A percentile compares a stretch with the other conserved stretches of the same genome.
Conservation (phyloP, 345 rosid species). For the Salix udensis region DNA sequence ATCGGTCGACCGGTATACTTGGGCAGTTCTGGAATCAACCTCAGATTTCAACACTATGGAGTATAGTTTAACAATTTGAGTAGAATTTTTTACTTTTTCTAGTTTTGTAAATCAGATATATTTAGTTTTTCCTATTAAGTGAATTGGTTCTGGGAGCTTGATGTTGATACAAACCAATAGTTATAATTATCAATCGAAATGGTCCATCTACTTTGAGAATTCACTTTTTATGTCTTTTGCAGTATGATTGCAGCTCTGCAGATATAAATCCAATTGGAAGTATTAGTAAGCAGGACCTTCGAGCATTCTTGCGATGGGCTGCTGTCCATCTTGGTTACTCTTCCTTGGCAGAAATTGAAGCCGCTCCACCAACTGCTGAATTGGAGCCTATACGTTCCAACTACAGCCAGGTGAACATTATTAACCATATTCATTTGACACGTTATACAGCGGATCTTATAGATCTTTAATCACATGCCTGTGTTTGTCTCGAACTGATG, state of each 20-base stretch:
- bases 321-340: constrained; percentile 77
- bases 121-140: neutral
- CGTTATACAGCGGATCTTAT: neutral
- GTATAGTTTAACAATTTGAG: neutral
- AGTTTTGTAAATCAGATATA: neutral
- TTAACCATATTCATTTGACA: neutral
- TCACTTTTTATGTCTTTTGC: constrained; percentile 23
- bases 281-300: constrained; percentile 82
- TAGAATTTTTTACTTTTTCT: neutral
- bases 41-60: no score
- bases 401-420: constrained; percentile 61
- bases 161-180: neutral
- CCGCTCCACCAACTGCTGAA: constrained; percentile 98
- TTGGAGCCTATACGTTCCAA: constrained; percentile 85
- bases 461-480: neutral
- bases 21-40: no score
- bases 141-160: neutral
- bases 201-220: neutral
- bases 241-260: constrained; percentile 96
- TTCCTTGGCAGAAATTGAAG: constrained; percentile 84
- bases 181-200: neutral
- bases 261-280: constrained; percentile 98
- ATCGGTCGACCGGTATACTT: no score
- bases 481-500: neutral
- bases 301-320: constrained; percentile 84